These are phyloP conservation scores for Suhomyces panamericanus DNA, from an alignment of 1,139 yeast genomes.

Conservation along the genomic window DNA sequence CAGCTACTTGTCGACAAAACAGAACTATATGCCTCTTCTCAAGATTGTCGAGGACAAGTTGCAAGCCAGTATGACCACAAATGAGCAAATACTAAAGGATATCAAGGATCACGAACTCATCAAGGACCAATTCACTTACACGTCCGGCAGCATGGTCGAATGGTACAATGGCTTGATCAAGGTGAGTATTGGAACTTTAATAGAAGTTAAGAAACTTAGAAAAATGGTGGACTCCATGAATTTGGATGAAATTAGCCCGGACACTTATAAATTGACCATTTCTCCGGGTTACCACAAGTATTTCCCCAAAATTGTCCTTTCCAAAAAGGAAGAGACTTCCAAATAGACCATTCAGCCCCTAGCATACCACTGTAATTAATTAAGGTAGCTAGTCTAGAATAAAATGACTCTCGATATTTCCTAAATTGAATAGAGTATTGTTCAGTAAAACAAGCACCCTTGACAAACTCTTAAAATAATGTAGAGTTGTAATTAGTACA, in stretches of 20 bases:
- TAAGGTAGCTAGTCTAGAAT: too few relatives aligned
- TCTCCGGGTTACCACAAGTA: slow-evolving; percentile 38
- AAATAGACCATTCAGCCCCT: background rate
- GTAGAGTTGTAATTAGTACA: background rate
- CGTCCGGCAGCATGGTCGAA: slow-evolving; percentile 17
- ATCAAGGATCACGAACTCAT: slow-evolving; percentile 15
- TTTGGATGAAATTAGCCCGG: slow-evolving; percentile 8
- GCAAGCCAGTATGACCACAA: slow-evolving; percentile 11
- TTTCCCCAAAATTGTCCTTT: slow-evolving; percentile 35
- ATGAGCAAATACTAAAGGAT: slow-evolving; percentile 11
- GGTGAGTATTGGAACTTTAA: slow-evolving; percentile 25
- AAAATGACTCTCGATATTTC: too few relatives aligned
- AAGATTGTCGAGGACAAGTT: slow-evolving; percentile 13
- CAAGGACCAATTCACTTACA: slow-evolving; percentile 18
- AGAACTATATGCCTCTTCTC: slow-evolving; percentile 13
- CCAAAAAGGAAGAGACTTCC: background rate
- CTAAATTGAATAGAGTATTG: too few relatives aligned
- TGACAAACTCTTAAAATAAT: too few relatives aligned
- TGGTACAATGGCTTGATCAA: slow-evolving; percentile 31
- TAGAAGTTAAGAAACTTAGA: slow-evolving; percentile 20
- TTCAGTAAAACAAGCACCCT: too few relatives aligned
- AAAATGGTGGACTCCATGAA: slow-evolving; percentile 12
- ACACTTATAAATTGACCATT: slow-evolving; percentile 18
- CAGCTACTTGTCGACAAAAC: slow-evolving; percentile 7
- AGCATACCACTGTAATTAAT: too few relatives aligned